phyloP scores from a whole-genome alignment of 768 basidiomycete species.

The Pleurotus salmoneostramineus region DNA sequence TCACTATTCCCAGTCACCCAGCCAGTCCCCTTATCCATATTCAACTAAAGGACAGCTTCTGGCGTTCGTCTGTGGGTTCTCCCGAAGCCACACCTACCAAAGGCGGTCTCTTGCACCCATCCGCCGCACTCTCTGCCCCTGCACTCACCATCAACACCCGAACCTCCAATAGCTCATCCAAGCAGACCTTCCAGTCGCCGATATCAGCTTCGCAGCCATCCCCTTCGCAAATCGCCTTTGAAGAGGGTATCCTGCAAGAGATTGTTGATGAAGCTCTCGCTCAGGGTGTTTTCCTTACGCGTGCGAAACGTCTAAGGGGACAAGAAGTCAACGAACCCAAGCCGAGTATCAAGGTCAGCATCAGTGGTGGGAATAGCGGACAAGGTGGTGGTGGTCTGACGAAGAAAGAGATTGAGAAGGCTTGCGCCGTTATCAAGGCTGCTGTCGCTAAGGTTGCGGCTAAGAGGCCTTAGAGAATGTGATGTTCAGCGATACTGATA shows the following conservation, averaged over 20 bases:
- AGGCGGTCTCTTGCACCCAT: slow-evolving; percentile 16
- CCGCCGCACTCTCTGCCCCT: slow-evolving; percentile 15
- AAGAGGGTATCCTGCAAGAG: slow-evolving; percentile 85
- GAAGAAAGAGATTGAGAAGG: slow-evolving; percentile 92
- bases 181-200: slow-evolving; percentile 48
- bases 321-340: slow-evolving; percentile 82
- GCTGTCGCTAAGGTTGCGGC: slow-evolving; percentile 73
- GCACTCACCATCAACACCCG: slow-evolving; percentile 7
- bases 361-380: slow-evolving; percentile 32
- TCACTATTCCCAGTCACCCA: slow-evolving; percentile 82
- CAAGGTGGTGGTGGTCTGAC: slow-evolving; percentile 52
- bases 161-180: slow-evolving; percentile 15
- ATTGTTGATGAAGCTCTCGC: slow-evolving; percentile 83
- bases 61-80: slow-evolving; percentile 20
- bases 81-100: slow-evolving; percentile 9
- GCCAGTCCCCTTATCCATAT: slow-evolving; percentile 90
- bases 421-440: slow-evolving; percentile 66
- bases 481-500: background rate
- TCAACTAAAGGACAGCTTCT: slow-evolving; percentile 22
- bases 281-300: slow-evolving; percentile 83
- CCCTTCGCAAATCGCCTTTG: slow-evolving; percentile 52
- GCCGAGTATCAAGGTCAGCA: slow-evolving; percentile 82
- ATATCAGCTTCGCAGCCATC: slow-evolving; percentile 41
- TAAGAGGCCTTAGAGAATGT: slow-evolving; percentile 40
- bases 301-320: slow-evolving; percentile 74